These are phyloP conservation scores for Telfairia occidentalis DNA, from an alignment of 331 rosid species.

Conservation along the genomic window DNA sequence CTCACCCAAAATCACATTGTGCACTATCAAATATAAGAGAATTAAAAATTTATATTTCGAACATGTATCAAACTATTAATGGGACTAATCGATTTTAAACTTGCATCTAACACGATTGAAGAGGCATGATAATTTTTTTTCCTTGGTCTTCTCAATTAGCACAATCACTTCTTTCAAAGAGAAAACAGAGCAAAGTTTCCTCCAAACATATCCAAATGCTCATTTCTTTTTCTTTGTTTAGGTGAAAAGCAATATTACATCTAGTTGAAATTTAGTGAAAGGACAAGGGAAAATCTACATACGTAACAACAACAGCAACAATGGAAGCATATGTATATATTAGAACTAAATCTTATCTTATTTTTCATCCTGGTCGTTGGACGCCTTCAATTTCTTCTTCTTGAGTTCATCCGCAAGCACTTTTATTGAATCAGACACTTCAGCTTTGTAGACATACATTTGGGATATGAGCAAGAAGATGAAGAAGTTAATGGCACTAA, in stretches of 20 bases:
- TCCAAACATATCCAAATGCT: no score
- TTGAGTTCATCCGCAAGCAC: constrained; percentile 29
- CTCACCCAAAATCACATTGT: no score
- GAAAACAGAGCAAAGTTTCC: no score
- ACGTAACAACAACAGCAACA: background rate
- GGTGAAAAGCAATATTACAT: background rate
- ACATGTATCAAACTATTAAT: no score
- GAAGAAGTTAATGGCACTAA: constrained; percentile 23
- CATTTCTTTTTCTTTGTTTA: no score
- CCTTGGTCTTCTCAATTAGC: no score
- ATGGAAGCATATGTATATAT: background rate
- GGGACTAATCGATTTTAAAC: no score
- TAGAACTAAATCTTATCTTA: background rate
- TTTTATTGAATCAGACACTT: constrained; percentile 30
- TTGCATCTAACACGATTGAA: no score
- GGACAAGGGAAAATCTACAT: background rate
- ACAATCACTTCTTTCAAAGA: no score
- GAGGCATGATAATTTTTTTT: no score
- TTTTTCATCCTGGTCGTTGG: background rate
- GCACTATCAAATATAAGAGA: no score
- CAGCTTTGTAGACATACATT: constrained; percentile 30
- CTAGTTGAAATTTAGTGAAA: background rate
- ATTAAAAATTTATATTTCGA: no score
- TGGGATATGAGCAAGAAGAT: constrained; percentile 24
- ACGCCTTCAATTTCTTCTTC: background rate